Evolutionary conservation across 2,329 filamentous ascomycete genomes (phyloP).

Genomic region (Colletotrichum karsti): DNA sequence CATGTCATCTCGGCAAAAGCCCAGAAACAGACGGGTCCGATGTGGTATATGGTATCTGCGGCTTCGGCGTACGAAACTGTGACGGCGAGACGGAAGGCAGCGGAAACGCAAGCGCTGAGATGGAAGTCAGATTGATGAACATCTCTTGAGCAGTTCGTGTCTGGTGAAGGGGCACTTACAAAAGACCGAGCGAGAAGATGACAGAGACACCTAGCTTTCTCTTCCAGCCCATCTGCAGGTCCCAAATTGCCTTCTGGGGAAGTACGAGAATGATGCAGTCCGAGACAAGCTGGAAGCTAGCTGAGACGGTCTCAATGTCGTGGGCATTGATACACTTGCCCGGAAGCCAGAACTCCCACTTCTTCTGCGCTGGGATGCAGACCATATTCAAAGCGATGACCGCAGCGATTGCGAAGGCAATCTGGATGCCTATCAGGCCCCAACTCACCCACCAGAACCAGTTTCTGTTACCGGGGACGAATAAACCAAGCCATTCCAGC

Average conservation of each 20-base stretch:
- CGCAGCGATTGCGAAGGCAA: conserved; percentile 29
- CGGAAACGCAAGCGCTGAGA: conserved; percentile 48
- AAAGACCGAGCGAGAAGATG: conserved; percentile 40
- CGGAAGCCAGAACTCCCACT: conserved; percentile 35
- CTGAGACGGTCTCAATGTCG: conserved; percentile 31
- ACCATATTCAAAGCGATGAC: conserved; percentile 33
- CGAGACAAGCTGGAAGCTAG: conserved; percentile 34
- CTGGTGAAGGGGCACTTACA: conserved; percentile 30
- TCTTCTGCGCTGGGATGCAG: conserved; percentile 36
- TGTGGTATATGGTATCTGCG: conserved; percentile 43
- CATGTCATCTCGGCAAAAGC: conserved; percentile 53
- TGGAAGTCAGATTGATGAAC: neutral
- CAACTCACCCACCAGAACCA: conserved; percentile 35
- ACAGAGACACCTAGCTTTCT: conserved; percentile 41
- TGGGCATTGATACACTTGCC: conserved; percentile 34
- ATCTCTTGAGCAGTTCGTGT: no score
- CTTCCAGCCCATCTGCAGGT: conserved; percentile 38
- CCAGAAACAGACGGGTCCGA: conserved; percentile 52
- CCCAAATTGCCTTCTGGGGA: conserved; percentile 41
- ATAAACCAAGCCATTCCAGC: conserved; percentile 26
- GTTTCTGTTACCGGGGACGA: conserved; percentile 25
- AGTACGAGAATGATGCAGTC: conserved; percentile 40
- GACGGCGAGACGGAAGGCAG: conserved; percentile 44
- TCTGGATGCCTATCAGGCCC: conserved; percentile 31
- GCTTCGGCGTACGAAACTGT: conserved; percentile 40